A percentile compares a stretch with the other conserved stretches of the same genome.
Conservation (phyloP, 2,329 filamentous ascomycete genomes). For the Trichoderma sp. region DNA sequence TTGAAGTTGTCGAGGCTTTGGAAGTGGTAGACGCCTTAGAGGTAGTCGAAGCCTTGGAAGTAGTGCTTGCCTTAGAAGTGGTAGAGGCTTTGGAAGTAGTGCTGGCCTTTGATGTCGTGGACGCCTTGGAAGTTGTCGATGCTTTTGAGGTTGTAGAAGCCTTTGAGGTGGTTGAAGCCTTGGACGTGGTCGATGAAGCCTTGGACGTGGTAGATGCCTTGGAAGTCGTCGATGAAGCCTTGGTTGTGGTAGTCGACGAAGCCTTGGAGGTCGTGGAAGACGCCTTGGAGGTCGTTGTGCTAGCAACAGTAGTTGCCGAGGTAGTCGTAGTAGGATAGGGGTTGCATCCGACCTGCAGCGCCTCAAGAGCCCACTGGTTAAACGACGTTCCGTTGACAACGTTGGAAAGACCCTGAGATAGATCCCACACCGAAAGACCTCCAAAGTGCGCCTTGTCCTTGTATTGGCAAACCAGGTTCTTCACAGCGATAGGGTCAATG, state of each 20-base stretch:
- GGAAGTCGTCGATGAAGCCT: not conserved
- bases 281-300: not conserved
- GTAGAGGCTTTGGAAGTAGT: not conserved
- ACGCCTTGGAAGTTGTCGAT: not conserved
- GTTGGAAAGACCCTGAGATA: slow-evolving; percentile 35
- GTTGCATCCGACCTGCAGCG: slow-evolving; percentile 38
- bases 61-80: not conserved
- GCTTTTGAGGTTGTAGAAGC: not conserved
- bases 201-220: not conserved
- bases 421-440: slow-evolving; percentile 48
- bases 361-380: slow-evolving; percentile 37
- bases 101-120: not conserved
- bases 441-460: slow-evolving; percentile 40
- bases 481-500: slow-evolving; percentile 33
- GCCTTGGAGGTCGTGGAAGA: not conserved
- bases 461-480: slow-evolving; percentile 40
- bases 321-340: slow-evolving; percentile 27
- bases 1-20: not conserved
- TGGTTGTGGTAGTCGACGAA: not conserved
- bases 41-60: not conserved
- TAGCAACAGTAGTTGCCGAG: slow-evolving; percentile 16
- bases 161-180: not conserved
- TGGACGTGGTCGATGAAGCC: not conserved
- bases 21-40: not conserved
- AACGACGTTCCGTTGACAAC: slow-evolving; percentile 35